These are phyloP conservation scores for Plantago coronopus DNA, from an alignment of 305 asterid species.

Conservation along the genomic window DNA sequence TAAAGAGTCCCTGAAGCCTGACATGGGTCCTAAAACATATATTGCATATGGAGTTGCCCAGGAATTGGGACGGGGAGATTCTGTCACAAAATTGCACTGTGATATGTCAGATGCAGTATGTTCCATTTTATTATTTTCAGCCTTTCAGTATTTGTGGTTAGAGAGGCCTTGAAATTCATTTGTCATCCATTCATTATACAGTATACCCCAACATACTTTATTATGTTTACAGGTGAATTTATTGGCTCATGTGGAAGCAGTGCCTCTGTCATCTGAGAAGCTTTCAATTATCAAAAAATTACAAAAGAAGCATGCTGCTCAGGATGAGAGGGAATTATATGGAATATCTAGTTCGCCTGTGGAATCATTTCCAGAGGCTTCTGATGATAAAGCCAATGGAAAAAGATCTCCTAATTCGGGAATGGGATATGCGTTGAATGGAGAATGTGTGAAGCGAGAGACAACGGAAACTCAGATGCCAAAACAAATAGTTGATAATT, in stretches of 20 bases:
- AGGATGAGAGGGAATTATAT: constrained; percentile 27
- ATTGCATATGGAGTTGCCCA: constrained; percentile 55
- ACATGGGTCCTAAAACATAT: constrained; percentile 42
- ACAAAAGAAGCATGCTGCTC: constrained; percentile 29
- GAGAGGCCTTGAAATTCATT: background rate
- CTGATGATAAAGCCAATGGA: constrained; percentile 22
- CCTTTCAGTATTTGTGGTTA: constrained; percentile 16
- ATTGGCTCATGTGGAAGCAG: constrained; percentile 36
- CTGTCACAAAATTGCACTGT: constrained; percentile 53
- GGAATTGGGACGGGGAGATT: constrained; percentile 91
- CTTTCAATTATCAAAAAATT: constrained; percentile 11
- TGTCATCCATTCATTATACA: background rate
- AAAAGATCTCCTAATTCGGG: constrained; percentile 19
- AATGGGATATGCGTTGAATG: background rate
- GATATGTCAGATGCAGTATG: constrained; percentile 6
- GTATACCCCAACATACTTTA: constrained; percentile 1
- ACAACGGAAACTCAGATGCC: background rate
- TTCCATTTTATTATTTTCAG: background rate
- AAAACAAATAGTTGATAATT: too few species aligned
- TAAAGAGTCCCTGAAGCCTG: constrained; percentile 47
- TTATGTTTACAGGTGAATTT: constrained; percentile 29
- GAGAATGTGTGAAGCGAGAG: background rate
- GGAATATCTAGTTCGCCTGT: constrained; percentile 19
- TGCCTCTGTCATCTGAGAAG: background rate
- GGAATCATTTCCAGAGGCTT: constrained; percentile 16